Evolutionary conservation across 2,329 filamentous ascomycete genomes (phyloP), one percentile per base, ranked within the genome.

Genomic region (Colletotrichum cereale): DNA sequence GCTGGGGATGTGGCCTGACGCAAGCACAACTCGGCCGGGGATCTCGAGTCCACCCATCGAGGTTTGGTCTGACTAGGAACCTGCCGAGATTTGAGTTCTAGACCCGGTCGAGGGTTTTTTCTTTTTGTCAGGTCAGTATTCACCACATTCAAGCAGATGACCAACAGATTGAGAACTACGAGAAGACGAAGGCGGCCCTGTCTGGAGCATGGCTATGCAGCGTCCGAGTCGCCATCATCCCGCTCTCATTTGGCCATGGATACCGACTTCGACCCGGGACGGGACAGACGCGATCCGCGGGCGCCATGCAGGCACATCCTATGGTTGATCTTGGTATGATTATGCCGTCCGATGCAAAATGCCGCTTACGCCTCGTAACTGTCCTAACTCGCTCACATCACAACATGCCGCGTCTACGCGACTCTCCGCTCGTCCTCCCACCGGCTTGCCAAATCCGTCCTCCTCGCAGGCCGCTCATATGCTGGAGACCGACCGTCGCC

Each of bases 281-380:
- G 2, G 29, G 29, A 31, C 50, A 21, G 29, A 31, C 50, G 11
- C 18, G 24, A 16, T 21, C 31, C 18, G n/a, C 8, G 31, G 21
- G 21, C n/a, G 18, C 18, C 18, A 7, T 16, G 21, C 11, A 24
- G 24, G 31, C 52, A 21, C 52, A 10, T 55, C 14, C 21, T 26
- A 24, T 47, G 55, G 34, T 57, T 26, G 6, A 57, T 40, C 6
- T 57, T 57, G 55, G 34, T 65, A 50, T 68, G 40, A 58, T 68
- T 68, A 65, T 68, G 61, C 34, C 52, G 31, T 34, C n/a, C 14
- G 31, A 34, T 55, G 48, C 40, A 52, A 67, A 31, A n/a, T 57
- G 38, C 61, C 66, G 66, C 52, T 58, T 55, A 56, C 42, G 53
- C 65, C 65, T 67, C 65, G 58, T 67, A 31, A 63, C 14, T 44